Percentiles rank a stretch among this genome's conserved stretches.
Conservation (phyloP, 73 alveolate species). For the Tetrahymena malaccensis region DNA sequence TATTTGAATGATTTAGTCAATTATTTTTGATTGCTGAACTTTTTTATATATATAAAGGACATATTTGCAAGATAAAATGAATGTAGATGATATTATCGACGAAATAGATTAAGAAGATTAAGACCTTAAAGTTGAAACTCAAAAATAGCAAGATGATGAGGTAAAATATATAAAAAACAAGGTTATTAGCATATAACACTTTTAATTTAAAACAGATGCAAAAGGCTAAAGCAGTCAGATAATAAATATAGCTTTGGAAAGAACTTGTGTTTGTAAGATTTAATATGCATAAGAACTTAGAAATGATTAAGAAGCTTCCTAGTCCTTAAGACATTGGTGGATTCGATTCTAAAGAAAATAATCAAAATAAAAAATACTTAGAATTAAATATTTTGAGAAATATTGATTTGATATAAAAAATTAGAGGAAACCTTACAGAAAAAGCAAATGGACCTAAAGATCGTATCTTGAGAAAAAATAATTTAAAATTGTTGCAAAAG, state of each 20-base stretch:
- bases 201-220: background rate
- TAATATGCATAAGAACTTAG: background rate
- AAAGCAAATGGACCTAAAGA: constrained; percentile 43
- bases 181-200: background rate
- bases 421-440: background rate
- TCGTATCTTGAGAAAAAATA: constrained; percentile 33
- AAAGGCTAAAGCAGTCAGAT: background rate
- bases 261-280: background rate
- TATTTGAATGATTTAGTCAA: background rate
- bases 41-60: background rate
- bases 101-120: background rate
- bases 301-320: background rate
- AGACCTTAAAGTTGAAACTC: background rate
- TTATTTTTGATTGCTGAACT: background rate
- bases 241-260: background rate
- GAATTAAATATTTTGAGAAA: background rate
- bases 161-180: background rate
- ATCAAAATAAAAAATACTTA: background rate
- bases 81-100: background rate
- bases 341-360: background rate
- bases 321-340: background rate
- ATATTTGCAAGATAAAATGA: background rate
- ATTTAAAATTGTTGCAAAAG: constrained; percentile 14
- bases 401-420: background rate
- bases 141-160: background rate